Evolutionary conservation across 1,284 basidiomycete species (phyloP).

Genomic region (Cutaneotrichosporon sp.): DNA sequence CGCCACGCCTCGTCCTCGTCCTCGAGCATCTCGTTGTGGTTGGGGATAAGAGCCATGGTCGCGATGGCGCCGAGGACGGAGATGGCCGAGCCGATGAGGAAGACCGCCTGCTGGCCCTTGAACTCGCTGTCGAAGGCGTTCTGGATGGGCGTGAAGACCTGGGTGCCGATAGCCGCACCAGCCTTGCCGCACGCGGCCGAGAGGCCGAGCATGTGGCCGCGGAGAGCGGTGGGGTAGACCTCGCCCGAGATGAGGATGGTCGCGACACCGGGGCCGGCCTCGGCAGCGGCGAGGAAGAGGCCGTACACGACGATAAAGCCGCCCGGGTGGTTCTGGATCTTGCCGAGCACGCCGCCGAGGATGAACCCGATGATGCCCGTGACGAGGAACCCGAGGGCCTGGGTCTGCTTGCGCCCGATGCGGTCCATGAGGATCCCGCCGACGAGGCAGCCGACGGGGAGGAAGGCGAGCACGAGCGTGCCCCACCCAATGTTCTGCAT

Average conservation of each 20-base stretch:
- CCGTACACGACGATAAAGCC: conserved; percentile 28
- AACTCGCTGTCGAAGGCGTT: conserved; percentile 25
- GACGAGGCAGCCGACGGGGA: conserved; percentile 65
- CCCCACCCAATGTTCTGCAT: conserved; percentile 51
- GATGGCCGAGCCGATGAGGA: conserved; percentile 34
- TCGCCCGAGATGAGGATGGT: conserved; percentile 46
- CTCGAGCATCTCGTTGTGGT: conserved; percentile 26
- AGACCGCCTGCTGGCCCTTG: conserved; percentile 37
- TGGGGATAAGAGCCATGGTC: conserved; percentile 31
- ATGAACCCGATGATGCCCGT: conserved; percentile 26
- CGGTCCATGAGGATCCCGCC: conserved; percentile 74
- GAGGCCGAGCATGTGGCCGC: conserved; percentile 69
- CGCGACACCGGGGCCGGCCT: conserved; percentile 53
- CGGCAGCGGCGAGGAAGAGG: conserved; percentile 25
- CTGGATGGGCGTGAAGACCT: conserved; percentile 31
- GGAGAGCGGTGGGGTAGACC: conserved; percentile 65
- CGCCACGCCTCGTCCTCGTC: conserved; percentile 31
- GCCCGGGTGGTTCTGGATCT: conserved; percentile 22
- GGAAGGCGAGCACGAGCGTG: conserved; percentile 38
- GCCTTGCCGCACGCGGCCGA: conserved; percentile 67
- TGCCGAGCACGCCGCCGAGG: conserved; percentile 24
- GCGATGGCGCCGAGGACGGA: conserved; percentile 31
- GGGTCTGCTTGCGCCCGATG: conserved; percentile 62
- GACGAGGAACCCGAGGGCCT: conserved; percentile 25
- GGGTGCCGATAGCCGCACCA: conserved; percentile 59